Evolutionary conservation across 2,329 filamentous ascomycete genomes (phyloP), one percentile per base, ranked within the genome.

Genomic region (Colletotrichum lini): DNA sequence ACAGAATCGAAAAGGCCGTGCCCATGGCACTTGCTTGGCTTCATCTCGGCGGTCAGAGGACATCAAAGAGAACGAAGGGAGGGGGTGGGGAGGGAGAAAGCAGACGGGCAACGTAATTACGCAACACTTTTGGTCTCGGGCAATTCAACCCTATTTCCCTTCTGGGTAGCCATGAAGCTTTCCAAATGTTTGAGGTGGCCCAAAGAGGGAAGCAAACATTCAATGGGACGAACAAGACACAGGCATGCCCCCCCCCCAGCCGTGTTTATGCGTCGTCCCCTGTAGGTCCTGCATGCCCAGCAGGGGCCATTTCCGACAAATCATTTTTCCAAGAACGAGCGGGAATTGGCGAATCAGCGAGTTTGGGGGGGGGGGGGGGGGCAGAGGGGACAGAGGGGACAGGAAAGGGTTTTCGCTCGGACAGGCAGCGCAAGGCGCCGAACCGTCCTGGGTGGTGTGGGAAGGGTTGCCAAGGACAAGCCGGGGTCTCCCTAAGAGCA

Each of bases 291-390:
- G 26, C 49, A 30, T 30, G 30, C 30, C 30, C 30, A 30, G 8
- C 30, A 30, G 30, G 30, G 30, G 6, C 30, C 7, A 30, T 30
- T 30, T 30, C 30, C 7, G 8, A 30, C 30, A 7, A 30, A 30
- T 30, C 7, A 8, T 23, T 26, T 1, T n/a, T 12, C 18, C 52
- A 54, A 26, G 26, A 53, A 44, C 26, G 15, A 63, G 64, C 26
- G 57, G 35, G 52, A 42, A 67, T 62, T 67, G 57, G n/a, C 67
- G 44, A 67, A 70, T 70, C 63, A 67, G 23, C 21, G 52, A 15
- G 16, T n/a, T 21, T 26, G 26, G 4, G 26, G 26, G 26, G 26
- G 26, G 23, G 30, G 9, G 3, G 38, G 18, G 18, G 18, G n/a
- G n/a, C n/a, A n/a, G n/a, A n/a, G n/a, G n/a, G 35, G 67, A 30